Conservation (phyloP, 148 eudicot species). For the Chenopodium formosanum region DNA sequence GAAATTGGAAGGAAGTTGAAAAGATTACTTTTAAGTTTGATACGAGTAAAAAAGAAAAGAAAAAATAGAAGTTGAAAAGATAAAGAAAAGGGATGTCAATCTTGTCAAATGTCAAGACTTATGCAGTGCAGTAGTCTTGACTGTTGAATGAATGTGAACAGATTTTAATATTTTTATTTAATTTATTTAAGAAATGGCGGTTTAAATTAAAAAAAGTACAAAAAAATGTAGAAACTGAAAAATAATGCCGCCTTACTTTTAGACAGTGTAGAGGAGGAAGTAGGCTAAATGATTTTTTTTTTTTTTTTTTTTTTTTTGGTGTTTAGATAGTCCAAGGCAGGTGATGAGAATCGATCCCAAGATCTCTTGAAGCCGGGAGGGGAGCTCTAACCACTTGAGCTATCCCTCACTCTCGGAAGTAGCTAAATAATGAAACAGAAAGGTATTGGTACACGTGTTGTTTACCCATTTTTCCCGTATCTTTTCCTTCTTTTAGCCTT, state of each 20-base stretch:
- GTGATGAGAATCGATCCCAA: too few species aligned
- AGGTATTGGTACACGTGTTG: background rate
- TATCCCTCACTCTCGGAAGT: background rate
- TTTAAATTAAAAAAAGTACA: too few species aligned
- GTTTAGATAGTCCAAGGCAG: too few species aligned
- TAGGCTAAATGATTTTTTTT: too few species aligned
- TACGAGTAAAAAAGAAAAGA: too few species aligned
- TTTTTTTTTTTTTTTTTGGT: too few species aligned
- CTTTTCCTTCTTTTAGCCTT: background rate
- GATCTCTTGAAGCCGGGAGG: too few species aligned
- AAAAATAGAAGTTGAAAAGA: background rate
- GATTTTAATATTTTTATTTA: too few species aligned
- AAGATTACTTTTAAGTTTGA: background rate
- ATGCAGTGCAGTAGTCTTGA: background rate
- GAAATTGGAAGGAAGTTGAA: background rate
- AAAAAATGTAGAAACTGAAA: too few species aligned
- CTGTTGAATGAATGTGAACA: background rate
- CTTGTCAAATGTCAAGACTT: background rate
- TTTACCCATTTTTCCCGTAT: background rate
- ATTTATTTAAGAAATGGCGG: background rate
- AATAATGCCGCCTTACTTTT: background rate
- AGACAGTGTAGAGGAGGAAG: background rate
- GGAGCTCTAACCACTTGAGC: too few species aligned
- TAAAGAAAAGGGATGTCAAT: too few species aligned
- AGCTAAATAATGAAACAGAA: background rate